Evolutionary conservation across 495 filamentous ascomycete genomes (phyloP).

Genomic region (Xanthoparmelia taractica): DNA sequence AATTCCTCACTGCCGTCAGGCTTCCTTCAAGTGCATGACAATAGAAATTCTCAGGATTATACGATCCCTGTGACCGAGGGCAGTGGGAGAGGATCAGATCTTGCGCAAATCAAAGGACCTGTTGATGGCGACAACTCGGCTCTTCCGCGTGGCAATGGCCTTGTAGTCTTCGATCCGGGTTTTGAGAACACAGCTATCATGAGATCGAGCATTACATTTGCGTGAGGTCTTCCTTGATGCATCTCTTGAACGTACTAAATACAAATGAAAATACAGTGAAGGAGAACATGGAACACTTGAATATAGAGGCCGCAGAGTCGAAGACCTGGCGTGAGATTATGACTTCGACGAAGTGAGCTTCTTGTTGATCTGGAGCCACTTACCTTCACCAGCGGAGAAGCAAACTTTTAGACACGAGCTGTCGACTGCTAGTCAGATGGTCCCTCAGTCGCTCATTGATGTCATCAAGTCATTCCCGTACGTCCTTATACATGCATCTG

Average conservation of each 20-base stretch:
- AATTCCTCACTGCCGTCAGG: no score
- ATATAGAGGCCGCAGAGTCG: slow-evolving; percentile 38
- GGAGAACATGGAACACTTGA: slow-evolving; percentile 36
- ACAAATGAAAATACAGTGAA: slow-evolving; percentile 21
- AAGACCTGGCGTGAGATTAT: slow-evolving; percentile 35
- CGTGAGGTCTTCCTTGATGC: background rate
- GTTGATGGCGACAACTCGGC: no score
- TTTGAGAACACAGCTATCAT: background rate
- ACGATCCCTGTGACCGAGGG: no score
- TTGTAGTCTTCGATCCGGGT: no score
- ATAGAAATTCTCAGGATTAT: no score
- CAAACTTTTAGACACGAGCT: no score
- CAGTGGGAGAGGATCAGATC: no score
- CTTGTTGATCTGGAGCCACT: slow-evolving; percentile 39
- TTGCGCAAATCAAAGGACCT: no score
- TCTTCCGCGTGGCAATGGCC: no score
- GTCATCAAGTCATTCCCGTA: background rate
- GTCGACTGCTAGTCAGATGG: slow-evolving; percentile 28
- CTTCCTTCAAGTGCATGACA: no score
- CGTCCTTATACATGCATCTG: background rate
- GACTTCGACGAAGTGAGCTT: slow-evolving; percentile 38
- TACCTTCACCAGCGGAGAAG: slow-evolving; percentile 34
- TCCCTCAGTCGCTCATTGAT: background rate
- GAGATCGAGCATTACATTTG: background rate
- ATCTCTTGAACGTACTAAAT: no score